Percentiles rank a stretch among this genome's conserved stretches.
phyloP scores from a whole-genome alignment of 2,329 filamentous ascomycete species.

The Aspergillus transmontanensis region DNA sequence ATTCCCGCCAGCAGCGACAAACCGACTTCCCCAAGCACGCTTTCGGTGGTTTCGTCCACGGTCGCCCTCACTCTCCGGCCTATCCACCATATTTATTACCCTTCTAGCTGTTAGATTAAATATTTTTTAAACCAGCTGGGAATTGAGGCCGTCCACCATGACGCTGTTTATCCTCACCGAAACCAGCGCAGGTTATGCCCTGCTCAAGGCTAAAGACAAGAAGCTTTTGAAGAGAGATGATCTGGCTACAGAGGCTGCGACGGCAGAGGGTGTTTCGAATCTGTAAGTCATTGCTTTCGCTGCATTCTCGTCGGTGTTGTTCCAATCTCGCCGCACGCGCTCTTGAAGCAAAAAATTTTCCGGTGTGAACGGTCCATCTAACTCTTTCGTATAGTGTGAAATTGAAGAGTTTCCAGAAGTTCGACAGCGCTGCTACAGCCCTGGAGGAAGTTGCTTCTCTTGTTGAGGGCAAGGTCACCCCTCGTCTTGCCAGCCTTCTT shows the following conservation, averaged over 20 bases:
- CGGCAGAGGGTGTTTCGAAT: conserved; percentile 81
- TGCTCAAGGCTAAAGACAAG: conserved; percentile 98
- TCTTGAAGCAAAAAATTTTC: conserved; percentile 29
- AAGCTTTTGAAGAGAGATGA: conserved; percentile 91
- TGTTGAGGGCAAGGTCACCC: conserved; percentile 92
- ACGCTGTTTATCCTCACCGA: conserved; percentile 91
- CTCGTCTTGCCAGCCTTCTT: conserved; percentile 78
- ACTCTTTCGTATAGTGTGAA: conserved; percentile 66
- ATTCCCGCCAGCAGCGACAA: conserved; percentile 32
- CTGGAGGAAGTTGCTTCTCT: conserved; percentile 87
- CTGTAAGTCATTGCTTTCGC: conserved; percentile 62
- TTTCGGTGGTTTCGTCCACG: conserved; percentile 37
- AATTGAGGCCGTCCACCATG: conserved; percentile 58
- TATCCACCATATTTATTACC: conserved; percentile 25
- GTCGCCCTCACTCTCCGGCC: conserved; percentile 29
- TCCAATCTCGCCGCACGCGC: not conserved
- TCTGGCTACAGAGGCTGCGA: conserved; percentile 71
- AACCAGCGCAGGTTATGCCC: conserved; percentile 93
- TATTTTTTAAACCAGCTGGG: conserved; percentile 26
- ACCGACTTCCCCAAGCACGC: conserved; percentile 30
- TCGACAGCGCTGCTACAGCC: conserved; percentile 87
- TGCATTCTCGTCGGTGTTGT: conserved; percentile 4
- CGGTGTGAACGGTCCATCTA: conserved; percentile 25
- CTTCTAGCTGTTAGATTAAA: conserved; percentile 18
- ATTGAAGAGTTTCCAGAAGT: conserved; percentile 96